A percentile compares a stretch with the other conserved stretches of the same genome.
These are phyloP conservation scores for Naganishia onofrii DNA, from an alignment of 768 basidiomycete species.

Conservation along the genomic window DNA sequence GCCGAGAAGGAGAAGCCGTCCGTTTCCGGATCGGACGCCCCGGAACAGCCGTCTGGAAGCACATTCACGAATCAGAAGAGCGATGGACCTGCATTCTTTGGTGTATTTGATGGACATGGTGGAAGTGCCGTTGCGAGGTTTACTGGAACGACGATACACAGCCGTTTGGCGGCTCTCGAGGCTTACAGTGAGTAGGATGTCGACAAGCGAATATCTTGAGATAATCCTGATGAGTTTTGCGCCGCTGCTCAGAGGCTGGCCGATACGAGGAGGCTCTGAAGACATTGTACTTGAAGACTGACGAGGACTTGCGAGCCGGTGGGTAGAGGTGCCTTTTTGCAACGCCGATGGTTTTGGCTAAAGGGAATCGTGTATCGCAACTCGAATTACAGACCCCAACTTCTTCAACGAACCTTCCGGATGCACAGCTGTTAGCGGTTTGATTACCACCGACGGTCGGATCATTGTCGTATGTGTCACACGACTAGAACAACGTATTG, in stretches of 20 bases:
- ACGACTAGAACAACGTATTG: not conserved
- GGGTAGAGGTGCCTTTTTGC: constrained; percentile 26
- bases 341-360: not conserved
- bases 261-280: constrained; percentile 77
- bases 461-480: constrained; percentile 55
- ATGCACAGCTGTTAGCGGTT: constrained; percentile 86
- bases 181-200: constrained; percentile 45
- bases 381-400: constrained; percentile 64
- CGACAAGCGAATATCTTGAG: constrained; percentile 3
- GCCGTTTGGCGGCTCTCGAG: constrained; percentile 41
- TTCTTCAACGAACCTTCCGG: constrained; percentile 90
- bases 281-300: constrained; percentile 84
- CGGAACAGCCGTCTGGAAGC: constrained; percentile 45
- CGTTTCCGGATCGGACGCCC: constrained; percentile 33
- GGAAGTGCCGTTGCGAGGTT: constrained; percentile 55
- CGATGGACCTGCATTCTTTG: constrained; percentile 68
- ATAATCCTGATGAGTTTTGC: not conserved
- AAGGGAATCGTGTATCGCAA: constrained; percentile 28
- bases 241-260: constrained; percentile 46
- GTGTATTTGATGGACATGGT: constrained; percentile 97
- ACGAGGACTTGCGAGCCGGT: constrained; percentile 89
- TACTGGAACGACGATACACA: constrained; percentile 49
- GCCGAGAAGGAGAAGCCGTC: constrained; percentile 30
- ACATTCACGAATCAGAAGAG: constrained; percentile 53
- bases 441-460: constrained; percentile 73